Conservation (phyloP, 2,329 filamentous ascomycete species). For the Phoma sp. region DNA sequence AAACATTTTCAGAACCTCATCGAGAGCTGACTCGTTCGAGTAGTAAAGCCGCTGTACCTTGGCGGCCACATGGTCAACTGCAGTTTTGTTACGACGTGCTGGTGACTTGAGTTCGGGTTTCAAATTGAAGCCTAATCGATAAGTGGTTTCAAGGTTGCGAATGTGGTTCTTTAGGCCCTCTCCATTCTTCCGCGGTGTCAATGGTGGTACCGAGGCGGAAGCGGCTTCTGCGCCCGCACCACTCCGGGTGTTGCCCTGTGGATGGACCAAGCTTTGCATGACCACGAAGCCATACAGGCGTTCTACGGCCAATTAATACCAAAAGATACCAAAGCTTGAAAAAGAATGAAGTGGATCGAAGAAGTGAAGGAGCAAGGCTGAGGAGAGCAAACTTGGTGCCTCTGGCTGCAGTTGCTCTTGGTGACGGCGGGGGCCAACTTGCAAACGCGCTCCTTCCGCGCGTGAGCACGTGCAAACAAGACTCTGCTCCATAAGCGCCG, state of each 20-base stretch:
- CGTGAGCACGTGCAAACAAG: conserved; percentile 13
- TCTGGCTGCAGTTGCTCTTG: conserved; percentile 29
- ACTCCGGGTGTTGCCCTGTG: background rate
- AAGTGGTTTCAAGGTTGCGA: conserved; percentile 28
- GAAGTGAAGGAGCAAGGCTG: background rate
- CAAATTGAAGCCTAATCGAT: conserved; percentile 28
- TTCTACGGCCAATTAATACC: background rate
- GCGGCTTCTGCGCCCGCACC: conserved; percentile 13
- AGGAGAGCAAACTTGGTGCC: conserved; percentile 31
- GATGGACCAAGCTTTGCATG: conserved; percentile 13
- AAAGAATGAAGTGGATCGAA: background rate
- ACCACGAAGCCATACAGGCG: conserved; percentile 9
- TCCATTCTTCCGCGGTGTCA: conserved; percentile 22
- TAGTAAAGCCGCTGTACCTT: conserved; percentile 33
- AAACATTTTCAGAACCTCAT: conserved; percentile 29
- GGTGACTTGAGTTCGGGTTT: conserved; percentile 34
- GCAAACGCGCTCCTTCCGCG: background rate
- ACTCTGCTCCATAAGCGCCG: background rate
- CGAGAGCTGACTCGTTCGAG: conserved; percentile 15
- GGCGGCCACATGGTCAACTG: conserved; percentile 22
- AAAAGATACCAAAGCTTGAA: background rate
- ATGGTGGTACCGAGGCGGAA: conserved; percentile 23
- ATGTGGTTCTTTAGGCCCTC: conserved; percentile 29
- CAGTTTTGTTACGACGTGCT: conserved; percentile 4
- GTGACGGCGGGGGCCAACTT: conserved; percentile 8